Evolutionary conservation across 108 stramenopile species (phyloP).

Genomic region (Skeletonema grethae): DNA sequence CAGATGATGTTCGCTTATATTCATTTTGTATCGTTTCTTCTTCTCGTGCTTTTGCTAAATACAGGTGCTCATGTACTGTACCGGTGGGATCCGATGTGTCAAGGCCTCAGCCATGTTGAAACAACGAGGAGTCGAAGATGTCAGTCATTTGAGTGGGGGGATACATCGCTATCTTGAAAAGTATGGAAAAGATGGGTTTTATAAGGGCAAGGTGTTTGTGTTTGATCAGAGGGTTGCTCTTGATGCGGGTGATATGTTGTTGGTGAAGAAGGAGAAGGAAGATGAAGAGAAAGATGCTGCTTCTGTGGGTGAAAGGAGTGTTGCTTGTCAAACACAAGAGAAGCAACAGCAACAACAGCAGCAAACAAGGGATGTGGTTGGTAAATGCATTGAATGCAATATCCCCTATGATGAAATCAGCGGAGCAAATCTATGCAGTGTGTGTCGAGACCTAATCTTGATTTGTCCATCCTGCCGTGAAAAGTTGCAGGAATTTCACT

Average conservation of each 20-base stretch:
- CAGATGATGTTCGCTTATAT: no score
- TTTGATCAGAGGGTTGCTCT: conserved; percentile 89
- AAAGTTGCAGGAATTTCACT: conserved; percentile 69
- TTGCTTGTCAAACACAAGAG: not conserved
- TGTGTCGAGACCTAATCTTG: conserved; percentile 74
- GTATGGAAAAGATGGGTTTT: conserved; percentile 81
- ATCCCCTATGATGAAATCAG: conserved; percentile 62
- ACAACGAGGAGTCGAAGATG: conserved; percentile 69
- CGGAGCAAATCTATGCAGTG: conserved; percentile 74
- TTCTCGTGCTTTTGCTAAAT: no score
- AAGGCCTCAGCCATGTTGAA: conserved; percentile 79
- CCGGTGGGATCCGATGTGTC: conserved; percentile 86
- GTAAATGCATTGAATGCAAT: conserved; percentile 66
- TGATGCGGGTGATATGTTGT: conserved; percentile 31
- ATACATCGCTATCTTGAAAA: conserved; percentile 93
- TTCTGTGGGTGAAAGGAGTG: not conserved
- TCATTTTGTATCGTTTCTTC: no score
- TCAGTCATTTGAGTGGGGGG: conserved; percentile 87
- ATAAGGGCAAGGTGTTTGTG: conserved; percentile 91
- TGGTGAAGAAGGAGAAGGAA: conserved; percentile 1
- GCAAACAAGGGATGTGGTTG: conserved; percentile 51
- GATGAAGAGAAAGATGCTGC: not conserved
- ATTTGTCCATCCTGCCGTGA: conserved; percentile 59
- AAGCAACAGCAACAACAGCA: conserved; percentile 6
- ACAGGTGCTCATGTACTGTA: conserved; percentile 87